Base-by-base conservation (phyloP, 2,329 filamentous ascomycete genomes). In the Aspergillus sp. region DNA sequence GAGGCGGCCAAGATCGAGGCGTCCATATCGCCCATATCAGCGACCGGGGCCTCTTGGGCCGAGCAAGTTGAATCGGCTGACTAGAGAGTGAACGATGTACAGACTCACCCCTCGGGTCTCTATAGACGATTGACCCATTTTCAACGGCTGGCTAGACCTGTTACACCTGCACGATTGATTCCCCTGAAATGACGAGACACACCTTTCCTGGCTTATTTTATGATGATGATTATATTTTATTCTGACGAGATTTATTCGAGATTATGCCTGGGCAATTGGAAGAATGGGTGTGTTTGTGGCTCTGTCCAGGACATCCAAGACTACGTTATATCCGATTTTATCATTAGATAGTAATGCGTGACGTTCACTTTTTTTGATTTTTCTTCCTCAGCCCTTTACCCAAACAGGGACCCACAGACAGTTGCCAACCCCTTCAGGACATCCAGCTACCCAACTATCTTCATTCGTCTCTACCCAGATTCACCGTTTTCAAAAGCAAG, bases 1-100 rank as follows among this genome's bases (percentile, higher is more conserved):
- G 10, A 61, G 50, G 18, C 64, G 63, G 66, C 70, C 50, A 66
- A 66, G 31, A 61, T 71, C 45, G 69, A 71, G 7, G 54, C 64
- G 4, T 63, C 69, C 2, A 63, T 73, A 56, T 73, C 72, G 5
- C 71, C 71, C 0, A 56, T 73, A 5, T 62, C 69, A 47, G 50
- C 49, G n/a, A 49, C 26, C 18, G 72, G 71, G 14, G 68, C 67
- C 46, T 65, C 63, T 20, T 75, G 72, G 72, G 72, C 72, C 6
- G 72, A 75, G 16, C 68, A 73, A 61, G 66, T 75, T 24, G 45
- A 47, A 47, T 47, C 45, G 3, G 18, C 45, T 29, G 26, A 29
- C 26, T 24, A 18, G 72, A 74, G 24, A 49, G 47, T 47, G 53
- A 42, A n/a, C 54, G 18, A 18, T 11, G 9, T 24, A 47, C 45